phyloP scores from a whole-genome alignment of 805 yeast species.

The Saturnispora dispora region DNA sequence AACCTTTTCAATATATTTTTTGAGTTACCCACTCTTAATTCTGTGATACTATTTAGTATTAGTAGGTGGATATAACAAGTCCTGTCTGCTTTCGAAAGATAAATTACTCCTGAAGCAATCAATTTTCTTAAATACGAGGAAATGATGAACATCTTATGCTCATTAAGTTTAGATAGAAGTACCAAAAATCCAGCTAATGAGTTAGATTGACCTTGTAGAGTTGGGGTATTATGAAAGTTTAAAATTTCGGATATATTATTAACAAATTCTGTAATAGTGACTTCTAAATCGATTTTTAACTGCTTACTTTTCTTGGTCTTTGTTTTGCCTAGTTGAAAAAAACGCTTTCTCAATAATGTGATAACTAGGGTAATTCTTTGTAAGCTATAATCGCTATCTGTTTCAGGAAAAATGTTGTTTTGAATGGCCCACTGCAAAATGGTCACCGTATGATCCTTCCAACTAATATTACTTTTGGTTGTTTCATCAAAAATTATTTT shows the following conservation, averaged over 20 bases:
- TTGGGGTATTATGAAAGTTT: slow-evolving; percentile 13
- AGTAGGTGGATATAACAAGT: slow-evolving; percentile 47
- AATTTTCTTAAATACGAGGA: slow-evolving; percentile 68
- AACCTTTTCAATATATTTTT: slow-evolving; percentile 25
- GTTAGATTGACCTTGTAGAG: slow-evolving; percentile 12
- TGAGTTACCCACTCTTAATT: slow-evolving; percentile 33
- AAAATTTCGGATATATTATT: slow-evolving; percentile 25
- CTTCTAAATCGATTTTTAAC: slow-evolving; percentile 24
- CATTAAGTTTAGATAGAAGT: slow-evolving; percentile 43
- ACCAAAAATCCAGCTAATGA: slow-evolving; percentile 30
- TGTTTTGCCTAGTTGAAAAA: slow-evolving; percentile 14
- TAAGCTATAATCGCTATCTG: slow-evolving; percentile 11
- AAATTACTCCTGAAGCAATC: slow-evolving; percentile 80
- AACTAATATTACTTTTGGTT: slow-evolving; percentile 10
- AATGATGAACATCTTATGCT: slow-evolving; percentile 40
- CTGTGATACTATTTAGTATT: slow-evolving; percentile 51
- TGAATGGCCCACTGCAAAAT: slow-evolving; percentile 27
- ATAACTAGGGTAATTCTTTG: slow-evolving; percentile 20
- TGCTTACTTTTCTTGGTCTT: slow-evolving; percentile 21
- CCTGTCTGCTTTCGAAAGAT: slow-evolving; percentile 40
- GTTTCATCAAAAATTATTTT: slow-evolving; percentile 21
- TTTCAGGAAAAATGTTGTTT: slow-evolving; percentile 8
- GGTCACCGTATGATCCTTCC: slow-evolving; percentile 20
- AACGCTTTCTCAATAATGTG: slow-evolving; percentile 21
- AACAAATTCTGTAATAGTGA: slow-evolving; percentile 25